Evolutionary conservation across 2,329 filamentous ascomycete species (phyloP).

Genomic region (Ciborinia camelliae): DNA sequence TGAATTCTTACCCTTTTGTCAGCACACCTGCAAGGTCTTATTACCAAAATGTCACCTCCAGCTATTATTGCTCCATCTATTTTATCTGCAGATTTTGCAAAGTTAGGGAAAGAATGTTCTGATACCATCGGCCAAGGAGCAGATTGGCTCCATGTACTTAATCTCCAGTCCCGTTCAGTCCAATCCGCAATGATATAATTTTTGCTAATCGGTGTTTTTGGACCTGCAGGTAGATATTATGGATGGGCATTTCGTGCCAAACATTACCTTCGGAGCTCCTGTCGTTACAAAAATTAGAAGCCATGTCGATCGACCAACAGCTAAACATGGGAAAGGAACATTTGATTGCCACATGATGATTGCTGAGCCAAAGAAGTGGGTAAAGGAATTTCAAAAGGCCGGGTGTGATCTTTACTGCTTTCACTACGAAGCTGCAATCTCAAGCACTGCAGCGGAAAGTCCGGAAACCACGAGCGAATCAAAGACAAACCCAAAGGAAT

Average conservation of each 20-base stretch:
- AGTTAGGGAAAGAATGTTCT: conserved; percentile 80
- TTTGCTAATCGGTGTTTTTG: background rate
- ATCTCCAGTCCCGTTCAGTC: too few species aligned
- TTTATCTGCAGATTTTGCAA: conserved; percentile 91
- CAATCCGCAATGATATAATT: background rate
- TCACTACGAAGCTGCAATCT: conserved; percentile 93
- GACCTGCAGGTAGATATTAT: conserved; percentile 72
- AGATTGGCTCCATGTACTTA: conserved; percentile 54
- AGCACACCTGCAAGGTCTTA: background rate
- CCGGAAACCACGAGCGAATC: conserved; percentile 66
- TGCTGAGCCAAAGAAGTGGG: conserved; percentile 98
- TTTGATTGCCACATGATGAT: conserved; percentile 99
- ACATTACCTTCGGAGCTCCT: conserved; percentile 94
- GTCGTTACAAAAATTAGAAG: conserved; percentile 91
- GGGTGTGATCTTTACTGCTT: conserved; percentile 99
- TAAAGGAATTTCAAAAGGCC: conserved; percentile 87
- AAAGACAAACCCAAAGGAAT: conserved; percentile 76
- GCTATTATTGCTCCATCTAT: conserved; percentile 99
- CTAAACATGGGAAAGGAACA: conserved; percentile 74
- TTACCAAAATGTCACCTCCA: conserved; percentile 68
- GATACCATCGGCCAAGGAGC: conserved; percentile 82
- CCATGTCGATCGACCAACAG: conserved; percentile 73
- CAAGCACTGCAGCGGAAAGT: conserved; percentile 76
- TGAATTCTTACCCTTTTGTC: conserved; percentile 1
- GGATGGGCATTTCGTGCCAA: conserved; percentile 98